These are phyloP conservation scores for Porodaedalea pini DNA, from an alignment of 1,284 basidiomycete species.

Conservation along the genomic window DNA sequence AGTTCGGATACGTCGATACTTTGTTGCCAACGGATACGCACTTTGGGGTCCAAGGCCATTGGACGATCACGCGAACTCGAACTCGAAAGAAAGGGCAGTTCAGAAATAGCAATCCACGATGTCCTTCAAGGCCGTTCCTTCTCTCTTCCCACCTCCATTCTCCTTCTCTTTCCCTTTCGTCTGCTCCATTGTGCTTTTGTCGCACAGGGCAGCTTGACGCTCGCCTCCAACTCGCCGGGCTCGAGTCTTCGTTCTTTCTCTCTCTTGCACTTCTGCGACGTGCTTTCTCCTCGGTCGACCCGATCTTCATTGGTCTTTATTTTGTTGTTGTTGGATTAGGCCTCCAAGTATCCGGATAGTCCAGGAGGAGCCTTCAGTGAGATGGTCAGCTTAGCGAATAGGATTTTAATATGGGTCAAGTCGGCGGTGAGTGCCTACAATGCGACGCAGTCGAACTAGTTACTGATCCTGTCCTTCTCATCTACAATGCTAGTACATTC, in stretches of 20 bases:
- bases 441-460: not conserved
- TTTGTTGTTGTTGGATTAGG: not conserved
- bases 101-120: too few relatives aligned
- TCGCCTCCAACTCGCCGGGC: conserved; percentile 2
- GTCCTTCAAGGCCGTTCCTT: too few relatives aligned
- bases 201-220: conserved; percentile 1
- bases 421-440: conserved; percentile 6
- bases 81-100: too few relatives aligned
- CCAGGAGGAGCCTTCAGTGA: not conserved
- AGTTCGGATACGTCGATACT: too few relatives aligned
- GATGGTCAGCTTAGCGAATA: not conserved
- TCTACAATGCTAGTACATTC: conserved; percentile 27
- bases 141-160: not conserved
- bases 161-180: not conserved
- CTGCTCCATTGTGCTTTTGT: not conserved
- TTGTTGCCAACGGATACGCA: too few relatives aligned
- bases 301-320: not conserved
- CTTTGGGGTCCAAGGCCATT: too few relatives aligned
- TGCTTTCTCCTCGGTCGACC: conserved; percentile 3
- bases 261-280: not conserved
- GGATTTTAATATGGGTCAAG: conserved; percentile 10
- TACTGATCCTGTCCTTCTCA: not conserved
- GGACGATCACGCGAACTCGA: too few relatives aligned
- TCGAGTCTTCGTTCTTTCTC: conserved; percentile 1
- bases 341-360: not conserved